Evolutionary conservation across 192 early-diverging fungal genomes (phyloP).

Genomic region (Chytriomyces sp.): DNA sequence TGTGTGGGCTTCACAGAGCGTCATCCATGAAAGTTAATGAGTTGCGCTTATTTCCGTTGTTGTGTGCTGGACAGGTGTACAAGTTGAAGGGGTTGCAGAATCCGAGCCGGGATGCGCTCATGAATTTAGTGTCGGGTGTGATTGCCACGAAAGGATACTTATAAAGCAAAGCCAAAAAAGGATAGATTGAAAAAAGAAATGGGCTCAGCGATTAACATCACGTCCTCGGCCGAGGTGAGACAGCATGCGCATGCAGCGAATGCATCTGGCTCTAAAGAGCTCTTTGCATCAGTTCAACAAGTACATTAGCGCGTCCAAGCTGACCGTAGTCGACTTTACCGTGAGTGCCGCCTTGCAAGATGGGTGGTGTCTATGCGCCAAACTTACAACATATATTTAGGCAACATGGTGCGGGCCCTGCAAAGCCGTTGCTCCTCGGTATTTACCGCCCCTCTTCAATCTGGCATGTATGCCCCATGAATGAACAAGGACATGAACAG

Average conservation of each 20-base stretch:
- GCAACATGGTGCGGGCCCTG: constrained; percentile 55
- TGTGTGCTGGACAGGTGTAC: no score
- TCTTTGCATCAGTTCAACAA: constrained; percentile 20
- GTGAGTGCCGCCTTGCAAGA: neutral
- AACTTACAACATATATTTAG: neutral
- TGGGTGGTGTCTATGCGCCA: neutral
- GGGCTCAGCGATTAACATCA: no score
- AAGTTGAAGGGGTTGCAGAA: neutral
- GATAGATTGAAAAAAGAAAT: no score
- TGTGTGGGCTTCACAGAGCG: neutral
- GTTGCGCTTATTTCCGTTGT: neutral
- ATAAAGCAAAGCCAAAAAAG: no score
- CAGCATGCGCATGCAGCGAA: no score
- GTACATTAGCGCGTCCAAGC: constrained; percentile 19
- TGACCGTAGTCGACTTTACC: constrained; percentile 29
- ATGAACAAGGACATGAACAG: neutral
- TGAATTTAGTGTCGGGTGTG: neutral
- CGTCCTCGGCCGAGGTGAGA: no score
- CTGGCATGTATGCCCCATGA: neutral
- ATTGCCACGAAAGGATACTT: constrained; percentile 18
- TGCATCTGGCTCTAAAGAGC: no score
- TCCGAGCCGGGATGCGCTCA: neutral
- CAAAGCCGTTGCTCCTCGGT: constrained; percentile 52
- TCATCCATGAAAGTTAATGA: neutral
- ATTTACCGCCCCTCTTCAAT: constrained; percentile 41